phyloP scores from a whole-genome alignment of 306 rosid genomes.

The Begonia loranthoides region DNA sequence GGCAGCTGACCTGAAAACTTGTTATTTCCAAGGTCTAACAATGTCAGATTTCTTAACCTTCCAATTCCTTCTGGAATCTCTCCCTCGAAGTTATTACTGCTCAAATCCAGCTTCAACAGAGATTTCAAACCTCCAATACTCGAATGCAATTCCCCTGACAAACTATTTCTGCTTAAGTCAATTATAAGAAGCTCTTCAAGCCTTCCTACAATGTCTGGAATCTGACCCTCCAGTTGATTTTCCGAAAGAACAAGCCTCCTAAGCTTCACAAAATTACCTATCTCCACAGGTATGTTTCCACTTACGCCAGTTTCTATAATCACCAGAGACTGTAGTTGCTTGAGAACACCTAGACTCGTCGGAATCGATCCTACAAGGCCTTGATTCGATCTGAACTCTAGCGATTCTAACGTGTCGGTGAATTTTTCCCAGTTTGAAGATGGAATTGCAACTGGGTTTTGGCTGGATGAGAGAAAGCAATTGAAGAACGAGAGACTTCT shows the following conservation, averaged over 20 bases:
- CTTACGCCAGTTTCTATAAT: constrained; percentile 26
- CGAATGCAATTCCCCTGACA: constrained; percentile 27
- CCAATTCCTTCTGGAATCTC: constrained; percentile 23
- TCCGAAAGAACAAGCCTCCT: constrained; percentile 31
- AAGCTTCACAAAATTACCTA: constrained; percentile 19
- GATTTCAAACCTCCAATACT: constrained; percentile 18
- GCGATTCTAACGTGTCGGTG: constrained; percentile 27
- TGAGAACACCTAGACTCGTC: constrained; percentile 21
- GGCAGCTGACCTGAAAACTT: constrained; percentile 24
- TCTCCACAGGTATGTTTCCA: constrained; percentile 25
- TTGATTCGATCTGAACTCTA: constrained; percentile 34
- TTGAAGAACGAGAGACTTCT: constrained; percentile 24
- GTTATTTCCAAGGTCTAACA: constrained; percentile 38
- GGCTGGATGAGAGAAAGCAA: constrained; percentile 21
- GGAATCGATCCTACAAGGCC: constrained; percentile 42
- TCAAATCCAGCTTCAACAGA: constrained; percentile 37
- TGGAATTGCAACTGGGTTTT: constrained; percentile 28
- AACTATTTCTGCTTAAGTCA: constrained; percentile 34
- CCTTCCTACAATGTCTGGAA: constrained; percentile 23
- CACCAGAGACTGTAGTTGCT: constrained; percentile 30
- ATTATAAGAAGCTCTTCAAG: constrained; percentile 25
- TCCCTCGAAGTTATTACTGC: constrained; percentile 26
- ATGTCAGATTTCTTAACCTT: constrained; percentile 27
- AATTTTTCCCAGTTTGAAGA: constrained; percentile 28
- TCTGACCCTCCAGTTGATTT: constrained; percentile 21